Evolutionary conservation across 495 filamentous ascomycete genomes (phyloP).

Genomic region (Acidomyces sp.): DNA sequence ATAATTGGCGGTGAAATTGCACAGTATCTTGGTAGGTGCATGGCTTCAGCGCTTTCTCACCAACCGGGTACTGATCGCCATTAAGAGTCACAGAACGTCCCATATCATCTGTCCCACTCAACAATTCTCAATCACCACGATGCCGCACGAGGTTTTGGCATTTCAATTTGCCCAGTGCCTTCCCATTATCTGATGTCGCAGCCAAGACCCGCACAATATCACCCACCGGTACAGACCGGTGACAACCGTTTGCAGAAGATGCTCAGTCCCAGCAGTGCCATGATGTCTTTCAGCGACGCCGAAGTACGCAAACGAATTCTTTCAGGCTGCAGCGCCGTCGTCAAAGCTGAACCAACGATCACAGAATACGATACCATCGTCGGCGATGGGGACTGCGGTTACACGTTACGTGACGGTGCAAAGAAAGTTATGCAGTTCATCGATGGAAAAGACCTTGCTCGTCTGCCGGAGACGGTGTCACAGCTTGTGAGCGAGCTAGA

Average conservation of each 20-base stretch:
- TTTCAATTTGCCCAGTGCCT: conserved; percentile 14
- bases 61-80: background rate
- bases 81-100: conserved; percentile 15
- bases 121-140: conserved; percentile 14
- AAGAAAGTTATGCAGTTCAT: conserved; percentile 20
- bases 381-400: conserved; percentile 24
- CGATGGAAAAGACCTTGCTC: conserved; percentile 15
- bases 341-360: conserved; percentile 20
- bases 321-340: conserved; percentile 20
- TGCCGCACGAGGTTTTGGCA: conserved; percentile 15
- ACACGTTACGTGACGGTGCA: conserved; percentile 19
- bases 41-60: background rate
- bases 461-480: conserved; percentile 13
- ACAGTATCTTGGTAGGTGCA: conserved; percentile 14
- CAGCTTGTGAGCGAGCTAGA: conserved; percentile 19
- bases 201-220: conserved; percentile 4
- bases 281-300: conserved; percentile 14
- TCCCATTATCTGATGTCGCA: conserved; percentile 10
- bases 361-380: conserved; percentile 23
- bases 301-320: conserved; percentile 9
- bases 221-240: background rate
- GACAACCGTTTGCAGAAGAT: background rate
- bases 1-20: conserved; percentile 17
- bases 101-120: conserved; percentile 15
- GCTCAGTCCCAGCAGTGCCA: conserved; percentile 3